Evolutionary conservation across 768 basidiomycete species (phyloP), one percentile per base, ranked within the genome.

Genomic region (Boletus vermiculosoides): DNA sequence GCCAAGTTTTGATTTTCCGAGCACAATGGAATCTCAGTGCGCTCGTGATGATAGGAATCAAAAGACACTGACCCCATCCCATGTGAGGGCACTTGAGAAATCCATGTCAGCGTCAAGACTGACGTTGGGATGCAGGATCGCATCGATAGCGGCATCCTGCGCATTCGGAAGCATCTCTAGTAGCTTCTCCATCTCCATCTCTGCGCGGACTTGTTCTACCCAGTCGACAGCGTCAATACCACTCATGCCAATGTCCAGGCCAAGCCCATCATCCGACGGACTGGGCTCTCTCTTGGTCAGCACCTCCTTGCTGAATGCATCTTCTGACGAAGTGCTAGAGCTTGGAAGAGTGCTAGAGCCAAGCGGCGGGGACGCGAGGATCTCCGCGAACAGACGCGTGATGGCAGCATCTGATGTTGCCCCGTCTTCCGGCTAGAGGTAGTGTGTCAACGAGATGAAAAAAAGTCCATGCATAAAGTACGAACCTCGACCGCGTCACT

Each of bases 101-200:
- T 69, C 70, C 57, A 69, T 65, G 39, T 67, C 72, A 40, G 57
- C 58, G 45, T 68, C 70, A 18, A 57, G 34, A 44, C 48, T 54
- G 55, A 64, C 61, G 46, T 46, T 57, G 5, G 59, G n/a, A 31
- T 55, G 57, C 37, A 58, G 59, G 61, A 63, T 59, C 40, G 65
- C 59, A 40, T 67, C 72, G 15, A 61, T 41, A 44, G 59, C 62
- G 45, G 61, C 68, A 55, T 71, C 71, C 47, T 71, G 67, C 36
- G 64, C 71, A 58, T 58, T 68, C 44, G 80, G 78, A 61, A 82
- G 68, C 72, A 83, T 73, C 67, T 82, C 82, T 69, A 87, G 66
- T 52, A 87, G 72, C 70, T 76, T 81, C 74, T 84, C 81, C 77
- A 86, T 83, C 70, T 84, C 85, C 62, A 75, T 77, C 66, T 83